Evolutionary conservation across 345 rosid genomes (phyloP), one percentile per base, ranked within the genome.

Genomic region (Erodium maritimum): DNA sequence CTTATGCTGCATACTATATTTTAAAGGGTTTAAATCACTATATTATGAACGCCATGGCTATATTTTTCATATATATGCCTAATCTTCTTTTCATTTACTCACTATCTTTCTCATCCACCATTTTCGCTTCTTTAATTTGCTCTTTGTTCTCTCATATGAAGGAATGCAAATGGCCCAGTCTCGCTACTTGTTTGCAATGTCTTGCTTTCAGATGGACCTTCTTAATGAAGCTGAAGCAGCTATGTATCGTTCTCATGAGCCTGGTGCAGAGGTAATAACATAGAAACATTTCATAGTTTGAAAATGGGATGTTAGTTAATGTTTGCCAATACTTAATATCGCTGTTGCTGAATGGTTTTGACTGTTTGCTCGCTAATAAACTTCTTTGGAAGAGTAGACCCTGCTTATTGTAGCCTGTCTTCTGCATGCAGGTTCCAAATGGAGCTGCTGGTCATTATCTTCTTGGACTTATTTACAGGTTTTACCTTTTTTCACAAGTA

Each of bases 371-470:
- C 33, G 7, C 33, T 7, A 25, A 25, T 7, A 25, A n/a, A n/a
- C 51, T 64, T 64, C 46, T 29, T 57, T 29, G 60, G 37, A 3
- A 5, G 42, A 57, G 37, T 25, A 12, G 0, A 42, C 10, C 2
- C n/a, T 57, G 48, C 23, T 12, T 19, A 57, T 18, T 37, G 48
- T 21, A 23, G 18, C 46, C 8, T 57, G 18, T 13, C 50, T 52
- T 61, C 45, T 74, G 59, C 50, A 16, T 67, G 69, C 68, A 93
- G 99, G 79, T 93, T 66, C 99, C 99, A 21, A 87, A 93, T 72
- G 91, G 96, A 59, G 99, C 97, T 56, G 82, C 97, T 34, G 97
- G 99, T 65, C 97, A 87, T 75, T 93, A 85, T 73, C 97, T 93
- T 67, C 95, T 93, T 67, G 99, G 99, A 60, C 95, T 90, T 66